phyloP scores from a whole-genome alignment of 2,329 filamentous ascomycete species.

The Alternaria arbusti region DNA sequence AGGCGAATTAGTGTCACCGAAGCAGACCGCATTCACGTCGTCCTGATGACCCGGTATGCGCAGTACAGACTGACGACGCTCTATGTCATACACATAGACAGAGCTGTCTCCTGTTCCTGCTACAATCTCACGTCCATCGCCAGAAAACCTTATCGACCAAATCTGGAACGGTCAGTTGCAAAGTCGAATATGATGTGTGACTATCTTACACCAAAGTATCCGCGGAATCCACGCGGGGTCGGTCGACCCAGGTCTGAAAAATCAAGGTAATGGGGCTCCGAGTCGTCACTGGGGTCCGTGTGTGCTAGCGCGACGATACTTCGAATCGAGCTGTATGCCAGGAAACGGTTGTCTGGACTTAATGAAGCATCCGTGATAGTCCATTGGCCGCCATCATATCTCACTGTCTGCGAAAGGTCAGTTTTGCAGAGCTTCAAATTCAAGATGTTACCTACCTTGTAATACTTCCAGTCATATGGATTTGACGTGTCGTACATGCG shows the following conservation, averaged over 20 bases:
- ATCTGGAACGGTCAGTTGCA: slow-evolving; percentile 57
- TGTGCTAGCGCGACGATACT: slow-evolving; percentile 83
- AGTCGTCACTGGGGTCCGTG: slow-evolving; percentile 81
- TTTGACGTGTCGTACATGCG: slow-evolving; percentile 98
- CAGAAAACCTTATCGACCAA: slow-evolving; percentile 91
- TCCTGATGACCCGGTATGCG: slow-evolving; percentile 79
- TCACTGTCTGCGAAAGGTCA: slow-evolving; percentile 70
- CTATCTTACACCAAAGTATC: slow-evolving; percentile 39
- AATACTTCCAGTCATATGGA: slow-evolving; percentile 93
- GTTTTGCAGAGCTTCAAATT: not conserved
- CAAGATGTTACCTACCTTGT: slow-evolving; percentile 68
- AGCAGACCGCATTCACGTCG: slow-evolving; percentile 97
- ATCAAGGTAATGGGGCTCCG: slow-evolving; percentile 81
- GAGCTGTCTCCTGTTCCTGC: slow-evolving; percentile 81
- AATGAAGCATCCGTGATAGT: slow-evolving; percentile 93
- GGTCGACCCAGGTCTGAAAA: slow-evolving; percentile 62
- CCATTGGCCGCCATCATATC: slow-evolving; percentile 88
- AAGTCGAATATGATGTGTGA: not conserved
- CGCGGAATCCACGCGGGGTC: slow-evolving; percentile 46
- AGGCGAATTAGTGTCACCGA: slow-evolving; percentile 84
- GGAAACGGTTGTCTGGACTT: slow-evolving; percentile 87
- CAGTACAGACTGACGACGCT: slow-evolving; percentile 76
- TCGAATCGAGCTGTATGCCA: slow-evolving; percentile 90
- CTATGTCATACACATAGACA: slow-evolving; percentile 91
- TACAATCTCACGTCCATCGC: slow-evolving; percentile 87